Evolutionary conservation across 371 early-diverging fungal species (phyloP).

Genomic region (Apophysomyces elegans): DNA sequence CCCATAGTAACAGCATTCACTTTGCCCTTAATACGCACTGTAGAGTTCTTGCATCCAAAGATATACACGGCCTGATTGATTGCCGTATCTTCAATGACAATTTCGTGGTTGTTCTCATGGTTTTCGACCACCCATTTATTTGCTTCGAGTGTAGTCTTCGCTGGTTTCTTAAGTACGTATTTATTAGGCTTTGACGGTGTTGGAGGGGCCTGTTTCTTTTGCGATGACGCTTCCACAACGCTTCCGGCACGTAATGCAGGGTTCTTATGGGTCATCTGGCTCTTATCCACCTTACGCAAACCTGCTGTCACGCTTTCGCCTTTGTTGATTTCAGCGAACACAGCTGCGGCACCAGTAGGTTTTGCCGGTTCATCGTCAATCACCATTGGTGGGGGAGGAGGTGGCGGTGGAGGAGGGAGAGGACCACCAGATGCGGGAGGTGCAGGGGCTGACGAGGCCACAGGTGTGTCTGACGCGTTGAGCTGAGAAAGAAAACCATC

Average conservation of each 20-base stretch:
- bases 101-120: conserved; percentile 74
- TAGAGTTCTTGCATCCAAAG: conserved; percentile 88
- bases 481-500: conserved; percentile 50
- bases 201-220: conserved; percentile 62
- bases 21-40: conserved; percentile 90
- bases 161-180: conserved; percentile 74
- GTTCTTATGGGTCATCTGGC: conserved; percentile 97
- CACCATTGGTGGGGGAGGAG: conserved; percentile 68
- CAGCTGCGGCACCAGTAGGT: conserved; percentile 60
- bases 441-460: conserved; percentile 49
- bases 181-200: conserved; percentile 69
- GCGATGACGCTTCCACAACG: conserved; percentile 47
- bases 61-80: conserved; percentile 92
- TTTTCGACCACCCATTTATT: conserved; percentile 95
- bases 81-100: conserved; percentile 80
- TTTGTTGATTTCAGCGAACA: conserved; percentile 90
- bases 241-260: conserved; percentile 78
- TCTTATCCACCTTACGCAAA: conserved; percentile 92
- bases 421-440: conserved; percentile 62
- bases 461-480: conserved; percentile 43
- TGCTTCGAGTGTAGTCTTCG: conserved; percentile 83
- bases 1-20: conserved; percentile 89
- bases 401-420: conserved; percentile 63
- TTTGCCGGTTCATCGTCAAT: conserved; percentile 35
- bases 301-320: conserved; percentile 80